A percentile compares a stretch with the other conserved stretches of the same genome.
Evolutionary conservation across 257 asterid species (phyloP).

Genomic region (Solanum ossicruentum): DNA sequence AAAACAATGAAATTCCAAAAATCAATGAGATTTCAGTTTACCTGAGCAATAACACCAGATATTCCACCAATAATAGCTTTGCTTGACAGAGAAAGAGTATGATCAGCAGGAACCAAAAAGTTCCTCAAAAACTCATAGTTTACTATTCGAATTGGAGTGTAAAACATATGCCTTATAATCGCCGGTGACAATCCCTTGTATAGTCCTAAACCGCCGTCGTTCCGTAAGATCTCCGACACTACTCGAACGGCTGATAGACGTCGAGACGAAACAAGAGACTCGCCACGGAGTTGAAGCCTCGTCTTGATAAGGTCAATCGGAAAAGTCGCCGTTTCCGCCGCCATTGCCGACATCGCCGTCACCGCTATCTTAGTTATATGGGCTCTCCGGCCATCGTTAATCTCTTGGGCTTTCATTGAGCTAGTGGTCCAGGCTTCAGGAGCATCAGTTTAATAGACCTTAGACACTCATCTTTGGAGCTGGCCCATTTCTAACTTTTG

Average conservation of each 20-base stretch:
- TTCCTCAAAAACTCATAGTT: constrained; percentile 67
- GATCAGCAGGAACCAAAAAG: constrained; percentile 18
- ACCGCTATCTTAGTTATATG: constrained; percentile 24
- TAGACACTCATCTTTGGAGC: neutral
- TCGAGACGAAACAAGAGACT: constrained; percentile 22
- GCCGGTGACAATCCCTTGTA: constrained; percentile 71
- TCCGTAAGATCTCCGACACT: constrained; percentile 27
- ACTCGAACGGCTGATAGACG: constrained; percentile 32
- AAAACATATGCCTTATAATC: constrained; percentile 49
- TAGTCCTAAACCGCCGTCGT: constrained; percentile 56
- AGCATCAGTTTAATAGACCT: neutral
- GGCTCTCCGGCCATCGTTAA: neutral
- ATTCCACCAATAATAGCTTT: constrained; percentile 62
- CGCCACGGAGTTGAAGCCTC: constrained; percentile 74
- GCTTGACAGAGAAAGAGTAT: constrained; percentile 28
- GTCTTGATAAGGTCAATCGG: constrained; percentile 81
- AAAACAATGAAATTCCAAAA: neutral
- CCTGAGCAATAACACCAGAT: constrained; percentile 92
- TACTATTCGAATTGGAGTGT: constrained; percentile 70
- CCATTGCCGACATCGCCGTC: constrained; percentile 66
- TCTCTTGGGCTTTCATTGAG: neutral
- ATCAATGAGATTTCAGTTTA: neutral
- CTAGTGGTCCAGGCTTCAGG: neutral
- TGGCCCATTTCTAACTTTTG: neutral
- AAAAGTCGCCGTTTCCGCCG: constrained; percentile 73